A percentile compares a stretch with the other conserved stretches of the same genome.
These are phyloP conservation scores for Moesziomyces antarcticus DNA, from an alignment of 1,284 basidiomycete genomes.

Conservation along the genomic window DNA sequence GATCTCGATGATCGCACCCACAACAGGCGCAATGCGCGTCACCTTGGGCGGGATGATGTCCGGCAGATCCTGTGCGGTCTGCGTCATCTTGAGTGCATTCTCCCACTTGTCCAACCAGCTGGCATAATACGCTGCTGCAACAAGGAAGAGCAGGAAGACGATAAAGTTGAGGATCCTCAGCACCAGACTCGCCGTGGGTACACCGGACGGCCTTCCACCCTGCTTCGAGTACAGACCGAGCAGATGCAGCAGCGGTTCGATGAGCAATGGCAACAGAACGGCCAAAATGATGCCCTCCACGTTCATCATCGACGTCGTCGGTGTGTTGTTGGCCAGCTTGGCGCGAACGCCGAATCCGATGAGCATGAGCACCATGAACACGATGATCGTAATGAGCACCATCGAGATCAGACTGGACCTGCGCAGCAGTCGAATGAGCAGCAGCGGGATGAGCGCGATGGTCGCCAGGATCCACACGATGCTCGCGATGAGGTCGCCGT, in stretches of 20 bases:
- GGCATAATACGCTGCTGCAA: slow-evolving; percentile 40
- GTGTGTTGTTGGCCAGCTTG: slow-evolving; percentile 31
- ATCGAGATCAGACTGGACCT: slow-evolving; percentile 50
- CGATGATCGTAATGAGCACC: slow-evolving; percentile 43
- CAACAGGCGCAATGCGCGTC: slow-evolving; percentile 43
- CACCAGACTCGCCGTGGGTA: slow-evolving; percentile 36
- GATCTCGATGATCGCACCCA: slow-evolving; percentile 32
- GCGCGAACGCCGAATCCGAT: slow-evolving; percentile 45
- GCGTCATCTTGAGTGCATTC: slow-evolving; percentile 30
- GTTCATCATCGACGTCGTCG: slow-evolving; percentile 43
- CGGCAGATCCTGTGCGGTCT: slow-evolving; percentile 40
- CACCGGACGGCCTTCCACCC: slow-evolving; percentile 26
- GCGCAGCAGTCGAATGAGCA: slow-evolving; percentile 46
- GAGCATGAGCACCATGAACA: slow-evolving; percentile 46
- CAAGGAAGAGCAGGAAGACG: slow-evolving; percentile 50
- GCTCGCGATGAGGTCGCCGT: slow-evolving; percentile 50
- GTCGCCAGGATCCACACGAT: slow-evolving; percentile 53
- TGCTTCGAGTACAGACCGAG: slow-evolving; percentile 44
- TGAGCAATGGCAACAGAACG: slow-evolving; percentile 37
- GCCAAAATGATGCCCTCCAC: slow-evolving; percentile 44
- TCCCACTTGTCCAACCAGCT: slow-evolving; percentile 46
- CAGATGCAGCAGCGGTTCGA: slow-evolving; percentile 49
- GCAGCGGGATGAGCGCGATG: slow-evolving; percentile 43
- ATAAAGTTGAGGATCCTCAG: slow-evolving; percentile 50
- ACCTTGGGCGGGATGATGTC: slow-evolving; percentile 30